A percentile compares a stretch with the other conserved stretches of the same genome.
phyloP scores from a whole-genome alignment of 1,139 yeast species.

The Citeromyces hawaiiensis region DNA sequence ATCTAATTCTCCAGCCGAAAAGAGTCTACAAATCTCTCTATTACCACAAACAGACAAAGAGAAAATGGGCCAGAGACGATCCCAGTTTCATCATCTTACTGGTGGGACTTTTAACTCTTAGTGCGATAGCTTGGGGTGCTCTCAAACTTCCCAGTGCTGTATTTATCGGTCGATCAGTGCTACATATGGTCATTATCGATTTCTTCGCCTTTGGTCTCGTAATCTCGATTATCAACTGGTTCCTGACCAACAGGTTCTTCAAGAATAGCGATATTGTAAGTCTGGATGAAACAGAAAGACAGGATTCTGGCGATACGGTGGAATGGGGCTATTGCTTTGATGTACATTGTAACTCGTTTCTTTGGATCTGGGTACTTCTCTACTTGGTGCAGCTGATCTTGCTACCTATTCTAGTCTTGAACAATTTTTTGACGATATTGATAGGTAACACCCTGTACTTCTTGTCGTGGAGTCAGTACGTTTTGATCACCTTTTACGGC shows the following conservation, averaged over 20 bases:
- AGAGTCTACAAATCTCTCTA: constrained; percentile 74
- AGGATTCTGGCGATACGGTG: constrained; percentile 34
- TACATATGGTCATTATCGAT: constrained; percentile 80
- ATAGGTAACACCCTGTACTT: constrained; percentile 73
- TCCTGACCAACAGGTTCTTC: constrained; percentile 52
- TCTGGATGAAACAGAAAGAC: neutral
- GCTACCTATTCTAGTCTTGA: constrained; percentile 55
- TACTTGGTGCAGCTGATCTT: constrained; percentile 68
- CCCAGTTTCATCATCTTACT: constrained; percentile 75
- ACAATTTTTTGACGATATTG: constrained; percentile 50
- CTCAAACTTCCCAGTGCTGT: constrained; percentile 56
- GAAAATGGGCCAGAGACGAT: constrained; percentile 78
- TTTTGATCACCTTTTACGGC: constrained; percentile 74
- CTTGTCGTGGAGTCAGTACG: constrained; percentile 61
- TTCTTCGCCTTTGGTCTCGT: constrained; percentile 60
- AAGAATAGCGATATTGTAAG: constrained; percentile 14
- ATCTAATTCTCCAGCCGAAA: constrained; percentile 61
- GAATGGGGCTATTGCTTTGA: constrained; percentile 96
- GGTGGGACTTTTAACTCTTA: constrained; percentile 46
- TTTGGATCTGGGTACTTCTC: constrained; percentile 66
- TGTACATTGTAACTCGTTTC: constrained; percentile 80
- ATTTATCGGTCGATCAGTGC: constrained; percentile 48
- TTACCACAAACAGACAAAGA: constrained; percentile 61
- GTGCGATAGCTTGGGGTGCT: constrained; percentile 86
- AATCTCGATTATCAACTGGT: constrained; percentile 64